These are phyloP conservation scores for Saccharum spontaneum DNA, from an alignment of 176 grass and related monocot species.

Conservation along the genomic window DNA sequence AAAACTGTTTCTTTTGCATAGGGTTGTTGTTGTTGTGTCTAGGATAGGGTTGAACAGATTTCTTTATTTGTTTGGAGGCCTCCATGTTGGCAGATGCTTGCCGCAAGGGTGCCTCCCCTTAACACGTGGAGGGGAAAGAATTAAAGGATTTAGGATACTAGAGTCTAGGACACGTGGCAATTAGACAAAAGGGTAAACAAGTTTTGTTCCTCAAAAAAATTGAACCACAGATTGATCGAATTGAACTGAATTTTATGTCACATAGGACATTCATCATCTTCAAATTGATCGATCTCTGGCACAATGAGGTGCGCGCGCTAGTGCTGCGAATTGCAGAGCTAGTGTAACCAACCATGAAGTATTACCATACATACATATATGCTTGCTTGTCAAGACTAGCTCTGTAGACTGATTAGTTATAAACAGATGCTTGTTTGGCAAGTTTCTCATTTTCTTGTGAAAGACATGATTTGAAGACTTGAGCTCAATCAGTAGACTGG, in stretches of 20 bases:
- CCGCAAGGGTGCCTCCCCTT: slow-evolving; percentile 29
- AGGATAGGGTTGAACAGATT: slow-evolving; percentile 49
- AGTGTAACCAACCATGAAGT: not conserved
- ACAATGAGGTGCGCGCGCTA: too few relatives aligned
- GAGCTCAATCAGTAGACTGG: not conserved
- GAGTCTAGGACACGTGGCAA: slow-evolving; percentile 28
- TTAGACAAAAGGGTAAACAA: not conserved
- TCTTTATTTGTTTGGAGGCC: slow-evolving; percentile 62
- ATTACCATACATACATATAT: not conserved
- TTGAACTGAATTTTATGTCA: not conserved
- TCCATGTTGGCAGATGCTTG: slow-evolving; percentile 25
- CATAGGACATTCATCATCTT: not conserved
- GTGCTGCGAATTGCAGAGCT: not conserved
- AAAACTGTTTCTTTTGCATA: not conserved
- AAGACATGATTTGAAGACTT: not conserved
- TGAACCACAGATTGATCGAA: too few relatives aligned
- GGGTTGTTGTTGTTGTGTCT: slow-evolving; percentile 8
- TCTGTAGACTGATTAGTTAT: not conserved
- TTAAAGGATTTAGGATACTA: slow-evolving; percentile 21
- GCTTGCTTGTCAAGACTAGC: not conserved
- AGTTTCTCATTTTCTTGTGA: not conserved
- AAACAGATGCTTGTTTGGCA: not conserved
- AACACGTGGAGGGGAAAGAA: slow-evolving; percentile 15
- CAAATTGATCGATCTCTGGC: not conserved
- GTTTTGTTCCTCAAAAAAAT: slow-evolving; percentile 32